phyloP scores from a whole-genome alignment of 805 yeast species.

The Limtongia smithiae region DNA sequence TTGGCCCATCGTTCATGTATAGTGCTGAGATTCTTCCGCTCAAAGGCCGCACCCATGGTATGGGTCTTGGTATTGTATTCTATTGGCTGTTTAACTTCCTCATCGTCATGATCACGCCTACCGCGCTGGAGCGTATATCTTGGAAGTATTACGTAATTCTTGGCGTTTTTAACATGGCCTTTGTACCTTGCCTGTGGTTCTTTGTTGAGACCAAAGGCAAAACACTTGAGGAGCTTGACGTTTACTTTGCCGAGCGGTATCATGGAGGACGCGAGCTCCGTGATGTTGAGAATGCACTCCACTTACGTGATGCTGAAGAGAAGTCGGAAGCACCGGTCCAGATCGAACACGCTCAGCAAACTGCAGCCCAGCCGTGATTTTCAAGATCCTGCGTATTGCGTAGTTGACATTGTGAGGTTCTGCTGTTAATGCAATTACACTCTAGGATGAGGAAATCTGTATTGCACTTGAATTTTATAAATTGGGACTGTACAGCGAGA shows the following conservation, averaged over 20 bases:
- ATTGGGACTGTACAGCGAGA: too few relatives aligned
- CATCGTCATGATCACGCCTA: conserved; percentile 26
- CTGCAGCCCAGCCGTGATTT: too few relatives aligned
- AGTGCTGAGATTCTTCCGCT: conserved; percentile 31
- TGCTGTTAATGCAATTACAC: too few relatives aligned
- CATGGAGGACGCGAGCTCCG: conserved; percentile 15
- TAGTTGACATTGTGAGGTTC: too few relatives aligned
- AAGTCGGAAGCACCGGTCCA: too few relatives aligned
- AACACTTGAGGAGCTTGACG: conserved; percentile 54
- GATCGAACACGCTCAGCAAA: too few relatives aligned
- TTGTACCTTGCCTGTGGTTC: conserved; percentile 44
- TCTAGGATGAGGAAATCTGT: too few relatives aligned
- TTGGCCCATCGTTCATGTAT: conserved; percentile 50
- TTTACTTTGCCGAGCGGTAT: conserved; percentile 13
- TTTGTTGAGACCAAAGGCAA: conserved; percentile 63
- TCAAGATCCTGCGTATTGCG: too few relatives aligned
- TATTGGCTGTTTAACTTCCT: conserved; percentile 26
- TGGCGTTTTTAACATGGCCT: conserved; percentile 50
- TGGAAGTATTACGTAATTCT: conserved; percentile 61
- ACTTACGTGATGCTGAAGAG: conserved; percentile 4
- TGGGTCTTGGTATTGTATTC: conserved; percentile 29
- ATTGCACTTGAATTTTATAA: too few relatives aligned
- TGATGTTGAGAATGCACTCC: conserved; percentile 8
- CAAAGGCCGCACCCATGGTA: conserved; percentile 44
- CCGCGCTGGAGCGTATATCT: conserved; percentile 47